phyloP scores from a whole-genome alignment of 2,329 filamentous ascomycete species.

The Fusarium piperis region DNA sequence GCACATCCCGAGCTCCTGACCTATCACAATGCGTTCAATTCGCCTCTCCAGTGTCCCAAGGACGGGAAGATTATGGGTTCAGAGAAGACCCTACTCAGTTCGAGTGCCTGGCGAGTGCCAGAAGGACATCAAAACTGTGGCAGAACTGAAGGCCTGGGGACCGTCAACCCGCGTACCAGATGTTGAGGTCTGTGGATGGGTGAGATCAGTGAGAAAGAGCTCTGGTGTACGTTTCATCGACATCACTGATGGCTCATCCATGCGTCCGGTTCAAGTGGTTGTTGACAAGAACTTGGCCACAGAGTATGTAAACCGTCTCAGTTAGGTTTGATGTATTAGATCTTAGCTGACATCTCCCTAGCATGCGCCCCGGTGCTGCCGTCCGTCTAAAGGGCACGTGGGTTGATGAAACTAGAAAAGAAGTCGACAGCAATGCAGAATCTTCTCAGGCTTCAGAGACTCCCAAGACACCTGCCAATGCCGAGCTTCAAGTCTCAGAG shows the following conservation, averaged over 20 bases:
- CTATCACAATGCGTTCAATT: slow-evolving; percentile 36
- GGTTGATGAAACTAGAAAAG: slow-evolving; percentile 51
- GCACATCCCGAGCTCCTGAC: neutral
- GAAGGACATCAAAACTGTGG: slow-evolving; percentile 56
- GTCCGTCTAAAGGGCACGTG: slow-evolving; percentile 82
- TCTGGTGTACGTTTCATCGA: slow-evolving; percentile 86
- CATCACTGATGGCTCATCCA: slow-evolving; percentile 86
- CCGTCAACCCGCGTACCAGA: slow-evolving; percentile 56
- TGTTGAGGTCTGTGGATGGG: slow-evolving; percentile 77
- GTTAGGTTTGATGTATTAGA: neutral
- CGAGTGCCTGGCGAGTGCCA: slow-evolving; percentile 41
- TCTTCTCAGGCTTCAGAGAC: neutral
- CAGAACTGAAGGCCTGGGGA: slow-evolving; percentile 65
- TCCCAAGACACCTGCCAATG: neutral
- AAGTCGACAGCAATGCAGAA: slow-evolving; percentile 5
- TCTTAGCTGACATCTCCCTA: slow-evolving; percentile 52
- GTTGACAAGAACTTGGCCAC: slow-evolving; percentile 76
- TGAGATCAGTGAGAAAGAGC: slow-evolving; percentile 86
- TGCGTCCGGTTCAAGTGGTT: slow-evolving; percentile 82
- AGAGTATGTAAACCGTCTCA: slow-evolving; percentile 66
- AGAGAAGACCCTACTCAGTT: slow-evolving; percentile 47
- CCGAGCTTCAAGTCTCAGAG: slow-evolving; percentile 77
- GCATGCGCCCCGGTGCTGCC: slow-evolving; percentile 83
- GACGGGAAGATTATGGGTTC: slow-evolving; percentile 3
- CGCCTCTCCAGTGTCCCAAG: slow-evolving; percentile 21